Conservation (phyloP, 2,329 filamentous ascomycete genomes). For the Monosporascus sp. region DNA sequence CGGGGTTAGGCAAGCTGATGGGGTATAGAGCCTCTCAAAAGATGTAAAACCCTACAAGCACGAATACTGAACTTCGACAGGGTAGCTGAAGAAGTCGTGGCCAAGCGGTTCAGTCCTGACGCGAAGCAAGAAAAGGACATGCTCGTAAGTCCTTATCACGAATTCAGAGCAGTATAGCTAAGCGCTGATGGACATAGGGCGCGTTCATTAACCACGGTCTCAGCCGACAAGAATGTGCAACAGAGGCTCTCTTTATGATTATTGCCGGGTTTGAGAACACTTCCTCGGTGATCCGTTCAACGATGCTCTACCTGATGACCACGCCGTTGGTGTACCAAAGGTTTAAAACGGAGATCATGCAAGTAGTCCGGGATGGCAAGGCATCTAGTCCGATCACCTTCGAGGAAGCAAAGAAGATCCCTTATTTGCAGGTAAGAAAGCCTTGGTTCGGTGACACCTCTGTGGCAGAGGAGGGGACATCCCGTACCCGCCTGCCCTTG, state of each 20-base stretch:
- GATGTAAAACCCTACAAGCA: neutral
- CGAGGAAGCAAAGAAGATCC: conserved; percentile 21
- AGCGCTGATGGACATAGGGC: conserved; percentile 7
- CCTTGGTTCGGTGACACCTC: too few species aligned
- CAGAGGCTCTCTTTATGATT: conserved; percentile 18
- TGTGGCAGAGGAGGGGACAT: too few species aligned
- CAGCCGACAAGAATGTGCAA: conserved; percentile 17
- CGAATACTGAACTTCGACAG: neutral
- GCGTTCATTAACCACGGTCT: conserved; percentile 24
- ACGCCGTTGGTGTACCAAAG: conserved; percentile 36
- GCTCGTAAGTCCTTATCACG: conserved; percentile 8
- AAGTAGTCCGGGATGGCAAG: conserved; percentile 22
- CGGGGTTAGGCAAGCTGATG: conserved; percentile 15
- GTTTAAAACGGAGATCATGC: conserved; percentile 37
- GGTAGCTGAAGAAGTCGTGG: conserved; percentile 11
- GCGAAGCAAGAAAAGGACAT: conserved; percentile 7
- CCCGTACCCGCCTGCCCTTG: too few species aligned
- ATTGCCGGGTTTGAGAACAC: conserved; percentile 41
- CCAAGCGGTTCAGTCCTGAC: conserved; percentile 7
- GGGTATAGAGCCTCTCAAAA: conserved; percentile 5
- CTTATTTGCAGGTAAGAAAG: conserved; percentile 21
- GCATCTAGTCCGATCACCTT: conserved; percentile 19
- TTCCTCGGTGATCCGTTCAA: conserved; percentile 40
- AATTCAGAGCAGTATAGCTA: neutral
- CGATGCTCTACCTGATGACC: conserved; percentile 40